Conservation (phyloP, 2,329 filamentous ascomycete species). For the Neofusicoccum laricinum region DNA sequence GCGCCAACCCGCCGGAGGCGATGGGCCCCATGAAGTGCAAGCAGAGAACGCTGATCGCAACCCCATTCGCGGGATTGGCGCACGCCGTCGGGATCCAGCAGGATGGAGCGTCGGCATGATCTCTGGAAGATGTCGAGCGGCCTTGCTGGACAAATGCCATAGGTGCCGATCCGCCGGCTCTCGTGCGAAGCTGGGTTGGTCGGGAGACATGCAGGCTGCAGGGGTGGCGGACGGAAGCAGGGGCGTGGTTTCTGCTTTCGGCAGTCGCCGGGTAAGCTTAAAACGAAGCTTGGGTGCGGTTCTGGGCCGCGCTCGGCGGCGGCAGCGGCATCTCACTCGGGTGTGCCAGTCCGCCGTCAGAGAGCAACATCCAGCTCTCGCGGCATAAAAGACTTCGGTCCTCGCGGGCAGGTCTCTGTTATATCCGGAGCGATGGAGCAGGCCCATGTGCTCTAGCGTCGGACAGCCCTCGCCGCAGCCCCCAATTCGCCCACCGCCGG, state of each 20-base stretch:
- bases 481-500: background rate
- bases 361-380: background rate
- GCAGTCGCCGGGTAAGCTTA: constrained; percentile 9
- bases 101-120: background rate
- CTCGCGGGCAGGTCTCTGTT: background rate
- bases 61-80: background rate
- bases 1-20: background rate
- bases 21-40: background rate
- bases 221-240: background rate
- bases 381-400: background rate
- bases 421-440: constrained; percentile 1
- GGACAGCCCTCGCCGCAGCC: background rate
- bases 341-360: too few relatives aligned
- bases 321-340: too few relatives aligned
- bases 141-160: background rate
- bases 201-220: background rate
- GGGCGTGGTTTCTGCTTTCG: background rate
- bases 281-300: background rate
- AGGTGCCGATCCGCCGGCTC: background rate
- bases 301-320: too few relatives aligned
- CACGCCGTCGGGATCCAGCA: background rate
- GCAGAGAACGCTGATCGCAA: background rate
- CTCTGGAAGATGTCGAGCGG: background rate
- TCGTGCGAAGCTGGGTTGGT: background rate
- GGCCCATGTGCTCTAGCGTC: background rate